Conservation (phyloP, 345 rosid species). For the Eutrema yunnanense region DNA sequence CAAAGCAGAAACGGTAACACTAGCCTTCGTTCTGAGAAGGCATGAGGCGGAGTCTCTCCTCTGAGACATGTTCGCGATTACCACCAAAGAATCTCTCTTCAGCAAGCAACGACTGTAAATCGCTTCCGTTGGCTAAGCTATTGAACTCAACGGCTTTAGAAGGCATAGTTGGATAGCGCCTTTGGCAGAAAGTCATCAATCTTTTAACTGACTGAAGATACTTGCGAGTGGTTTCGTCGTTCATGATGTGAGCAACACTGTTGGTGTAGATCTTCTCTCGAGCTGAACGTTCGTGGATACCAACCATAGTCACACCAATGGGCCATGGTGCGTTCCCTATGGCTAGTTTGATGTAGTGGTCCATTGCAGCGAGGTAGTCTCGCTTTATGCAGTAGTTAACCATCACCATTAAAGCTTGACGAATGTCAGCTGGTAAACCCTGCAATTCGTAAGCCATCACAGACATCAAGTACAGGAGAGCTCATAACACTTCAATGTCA, state of each 20-base stretch:
- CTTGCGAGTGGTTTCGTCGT: constrained; percentile 95
- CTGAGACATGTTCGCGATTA: constrained; percentile 34
- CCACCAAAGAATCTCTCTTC: constrained; percentile 55
- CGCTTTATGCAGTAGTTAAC: constrained; percentile 83
- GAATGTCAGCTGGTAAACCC: constrained; percentile 85
- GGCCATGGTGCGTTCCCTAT: constrained; percentile 99
- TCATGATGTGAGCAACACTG: constrained; percentile 98
- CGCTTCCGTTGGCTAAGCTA: constrained; percentile 95
- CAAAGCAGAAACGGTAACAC: neutral
- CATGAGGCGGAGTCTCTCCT: constrained; percentile 70
- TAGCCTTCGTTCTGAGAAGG: constrained; percentile 55
- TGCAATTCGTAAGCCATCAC: constrained; percentile 22
- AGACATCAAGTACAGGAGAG: neutral
- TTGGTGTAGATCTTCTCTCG: constrained; percentile 95
- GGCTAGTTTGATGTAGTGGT: constrained; percentile 86
- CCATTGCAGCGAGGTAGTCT: constrained; percentile 97
- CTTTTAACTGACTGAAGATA: constrained; percentile 92
- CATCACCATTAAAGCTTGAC: constrained; percentile 72
- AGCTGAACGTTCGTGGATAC: constrained; percentile 98
- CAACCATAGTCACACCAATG: constrained; percentile 99
- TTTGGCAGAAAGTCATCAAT: constrained; percentile 92
- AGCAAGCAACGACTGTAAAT: constrained; percentile 74
- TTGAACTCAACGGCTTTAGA: constrained; percentile 97
- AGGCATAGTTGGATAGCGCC: constrained; percentile 85
- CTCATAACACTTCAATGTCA: neutral